Base-by-base conservation (phyloP, 768 basidiomycete genomes). In the Lepiota venenata region DNA sequence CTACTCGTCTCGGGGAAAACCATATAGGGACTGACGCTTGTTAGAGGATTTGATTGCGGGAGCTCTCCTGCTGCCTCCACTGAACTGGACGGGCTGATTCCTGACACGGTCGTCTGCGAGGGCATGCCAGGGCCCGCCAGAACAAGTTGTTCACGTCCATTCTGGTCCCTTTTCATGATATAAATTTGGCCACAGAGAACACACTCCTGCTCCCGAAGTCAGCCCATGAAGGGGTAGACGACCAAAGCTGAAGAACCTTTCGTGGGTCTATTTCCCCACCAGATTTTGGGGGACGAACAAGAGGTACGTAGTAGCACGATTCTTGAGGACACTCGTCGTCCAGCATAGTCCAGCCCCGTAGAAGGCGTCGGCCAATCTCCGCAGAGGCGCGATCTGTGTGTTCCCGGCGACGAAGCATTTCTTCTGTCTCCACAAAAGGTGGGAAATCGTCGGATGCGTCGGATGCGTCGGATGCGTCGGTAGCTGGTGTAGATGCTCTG, bases 321-420 rank as follows among this genome's bases (percentile, higher is more conserved):
- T 64, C 59, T 60, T 81, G 87, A 0, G 83, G 81, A 63, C 93
- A 94, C 69, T 92, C 90, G 36, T 93, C 90, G 20, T 78, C 89
- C n/a, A 94, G 75, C 88, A 94, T 90, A 0, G 92, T 83, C 89
- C 90, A 94, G 38, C 88, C 92, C 60, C 82, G 84, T 43, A 94
- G 69, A 56, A 94, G 73, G 21, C 83, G 79, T 58, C 81, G 85
- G 41, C 88, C 93, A 27, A 94, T 89, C 63, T 88, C 87, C 47
- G 83, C 70, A 2, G 91, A 90, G 14, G 93, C 92, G 38, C 68
- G 71, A 65, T 94, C 91, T 2, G 89, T 91, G 66, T 93, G 91
- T 56, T 85, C 83, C 50, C 92, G 82, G 27, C 92, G 79, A 35
- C 80, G 81, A 20, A 83, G 70, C 20, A 75, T 78, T 58, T 85